phyloP scores from a whole-genome alignment of 2,329 filamentous ascomycete species.

The Ascochyta rabiei region DNA sequence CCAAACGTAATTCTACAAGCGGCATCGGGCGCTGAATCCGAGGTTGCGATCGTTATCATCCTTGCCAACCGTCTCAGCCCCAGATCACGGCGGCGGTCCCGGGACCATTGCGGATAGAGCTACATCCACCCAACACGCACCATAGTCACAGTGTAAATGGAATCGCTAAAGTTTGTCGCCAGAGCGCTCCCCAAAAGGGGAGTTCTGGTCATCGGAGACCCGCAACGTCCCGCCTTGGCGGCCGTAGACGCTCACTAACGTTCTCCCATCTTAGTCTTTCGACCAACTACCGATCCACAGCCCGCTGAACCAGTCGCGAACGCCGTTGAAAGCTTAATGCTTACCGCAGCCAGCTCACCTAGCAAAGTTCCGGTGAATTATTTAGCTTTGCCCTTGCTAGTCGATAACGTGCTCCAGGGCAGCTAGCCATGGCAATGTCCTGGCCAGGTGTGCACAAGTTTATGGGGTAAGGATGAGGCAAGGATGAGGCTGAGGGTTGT shows the following conservation, averaged over 20 bases:
- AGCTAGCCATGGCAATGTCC: background rate
- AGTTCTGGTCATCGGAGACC: conserved; percentile 1
- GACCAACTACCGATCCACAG: background rate
- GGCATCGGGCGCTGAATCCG: conserved; percentile 13
- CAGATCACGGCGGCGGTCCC: conserved; percentile 9
- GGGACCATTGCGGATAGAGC: background rate
- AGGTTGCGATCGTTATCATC: conserved; percentile 25
- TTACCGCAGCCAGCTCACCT: background rate
- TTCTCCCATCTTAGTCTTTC: conserved; percentile 10
- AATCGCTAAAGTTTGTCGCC: background rate
- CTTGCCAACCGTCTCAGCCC: conserved; percentile 31
- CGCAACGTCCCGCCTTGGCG: conserved; percentile 16
- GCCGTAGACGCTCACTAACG: conserved; percentile 5
- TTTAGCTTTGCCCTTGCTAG: background rate
- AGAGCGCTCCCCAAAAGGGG: background rate
- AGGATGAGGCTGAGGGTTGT: background rate
- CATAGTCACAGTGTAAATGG: background rate
- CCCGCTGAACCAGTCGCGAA: conserved; percentile 1
- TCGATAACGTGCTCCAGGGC: background rate
- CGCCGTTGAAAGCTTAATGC: background rate
- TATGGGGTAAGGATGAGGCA: background rate
- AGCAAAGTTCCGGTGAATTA: conserved; percentile 9
- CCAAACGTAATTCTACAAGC: conserved; percentile 13
- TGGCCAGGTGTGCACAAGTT: background rate
- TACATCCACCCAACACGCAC: background rate